phyloP scores from a whole-genome alignment of 2,329 filamentous ascomycete species.

The Pezicula carpinea region DNA sequence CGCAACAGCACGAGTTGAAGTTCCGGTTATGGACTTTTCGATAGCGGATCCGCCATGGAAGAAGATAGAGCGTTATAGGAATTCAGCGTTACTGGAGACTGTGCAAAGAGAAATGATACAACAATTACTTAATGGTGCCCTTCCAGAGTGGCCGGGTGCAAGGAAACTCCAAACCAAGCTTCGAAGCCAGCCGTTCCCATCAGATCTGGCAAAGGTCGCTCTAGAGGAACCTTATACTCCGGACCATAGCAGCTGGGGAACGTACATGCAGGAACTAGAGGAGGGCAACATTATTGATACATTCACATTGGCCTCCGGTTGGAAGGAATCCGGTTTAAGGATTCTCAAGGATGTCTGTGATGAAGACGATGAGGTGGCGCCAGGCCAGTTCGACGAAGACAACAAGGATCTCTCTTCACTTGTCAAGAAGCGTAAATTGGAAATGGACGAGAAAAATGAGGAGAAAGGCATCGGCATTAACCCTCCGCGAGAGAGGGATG shows the following conservation, averaged over 20 bases:
- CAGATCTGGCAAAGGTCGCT: conserved; percentile 28
- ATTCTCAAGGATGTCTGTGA: conserved; percentile 35
- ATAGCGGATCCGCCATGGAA: conserved; percentile 43
- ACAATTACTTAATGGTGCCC: conserved; percentile 25
- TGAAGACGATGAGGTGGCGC: conserved; percentile 32
- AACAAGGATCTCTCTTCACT: conserved; percentile 31
- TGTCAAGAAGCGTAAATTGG: conserved; percentile 34
- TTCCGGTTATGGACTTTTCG: conserved; percentile 42
- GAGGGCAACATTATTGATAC: conserved; percentile 31
- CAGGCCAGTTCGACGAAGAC: conserved; percentile 15
- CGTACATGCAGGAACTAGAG: conserved; percentile 28
- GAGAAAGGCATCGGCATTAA: background rate
- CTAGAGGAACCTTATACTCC: conserved; percentile 36
- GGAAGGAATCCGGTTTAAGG: conserved; percentile 43
- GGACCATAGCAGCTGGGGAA: conserved; percentile 31
- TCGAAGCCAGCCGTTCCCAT: conserved; percentile 41
- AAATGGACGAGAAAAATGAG: conserved; percentile 12
- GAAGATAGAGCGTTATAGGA: conserved; percentile 7
- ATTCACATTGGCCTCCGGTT: conserved; percentile 31
- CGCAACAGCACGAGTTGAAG: conserved; percentile 39
- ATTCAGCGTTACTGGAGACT: conserved; percentile 23
- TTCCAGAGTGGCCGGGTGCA: conserved; percentile 35
- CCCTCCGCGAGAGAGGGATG: background rate
- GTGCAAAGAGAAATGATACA: conserved; percentile 25
- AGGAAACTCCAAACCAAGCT: conserved; percentile 35